Percentiles rank a stretch among this genome's conserved stretches.
Evolutionary conservation across 352 stramenopile genomes (phyloP).

Genomic region (Hyaloperonospora brassicae): DNA sequence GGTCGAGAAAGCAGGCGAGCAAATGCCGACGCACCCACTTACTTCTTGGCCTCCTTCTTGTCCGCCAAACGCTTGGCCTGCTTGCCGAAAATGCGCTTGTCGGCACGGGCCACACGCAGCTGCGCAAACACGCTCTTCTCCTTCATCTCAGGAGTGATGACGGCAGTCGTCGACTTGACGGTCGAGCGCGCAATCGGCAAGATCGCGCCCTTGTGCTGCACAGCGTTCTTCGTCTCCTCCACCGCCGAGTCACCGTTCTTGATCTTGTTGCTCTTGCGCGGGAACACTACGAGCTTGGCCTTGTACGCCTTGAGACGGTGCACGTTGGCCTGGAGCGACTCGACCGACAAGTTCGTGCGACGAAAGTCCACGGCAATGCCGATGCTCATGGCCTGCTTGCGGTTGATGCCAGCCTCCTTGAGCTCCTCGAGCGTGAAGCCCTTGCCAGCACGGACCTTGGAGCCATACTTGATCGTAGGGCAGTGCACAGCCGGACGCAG

Average conservation of each 20-base stretch:
- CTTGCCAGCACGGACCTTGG: constrained; percentile 95
- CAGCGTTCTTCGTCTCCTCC: constrained; percentile 88
- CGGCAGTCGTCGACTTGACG: constrained; percentile 65
- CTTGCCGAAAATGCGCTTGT: constrained; percentile 84
- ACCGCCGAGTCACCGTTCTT: constrained; percentile 91
- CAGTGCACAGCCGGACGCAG: constrained; percentile 97
- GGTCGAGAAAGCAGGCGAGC: constrained; percentile 12
- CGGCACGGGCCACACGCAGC: constrained; percentile 75
- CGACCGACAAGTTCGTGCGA: constrained; percentile 96
- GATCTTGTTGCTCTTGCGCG: constrained; percentile 93
- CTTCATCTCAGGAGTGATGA: constrained; percentile 87
- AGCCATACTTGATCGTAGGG: constrained; percentile 97
- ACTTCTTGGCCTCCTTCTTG: constrained; percentile 77
- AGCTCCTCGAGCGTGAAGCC: constrained; percentile 99
- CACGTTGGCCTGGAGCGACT: constrained; percentile 95
- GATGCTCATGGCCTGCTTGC: constrained; percentile 94
- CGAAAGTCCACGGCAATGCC: constrained; percentile 98
- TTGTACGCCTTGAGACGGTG: constrained; percentile 99
- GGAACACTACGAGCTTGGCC: constrained; percentile 97
- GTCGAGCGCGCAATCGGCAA: constrained; percentile 72
- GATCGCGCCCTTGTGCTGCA: constrained; percentile 82
- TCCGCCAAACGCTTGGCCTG: constrained; percentile 85
- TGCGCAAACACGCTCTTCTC: constrained; percentile 72
- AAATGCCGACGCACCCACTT: constrained; percentile 36
- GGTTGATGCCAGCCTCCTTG: constrained; percentile 94